Evolutionary conservation across 2,329 filamentous ascomycete species (phyloP), one percentile per base, ranked within the genome.

Genomic region (Aspergillus versicolor): DNA sequence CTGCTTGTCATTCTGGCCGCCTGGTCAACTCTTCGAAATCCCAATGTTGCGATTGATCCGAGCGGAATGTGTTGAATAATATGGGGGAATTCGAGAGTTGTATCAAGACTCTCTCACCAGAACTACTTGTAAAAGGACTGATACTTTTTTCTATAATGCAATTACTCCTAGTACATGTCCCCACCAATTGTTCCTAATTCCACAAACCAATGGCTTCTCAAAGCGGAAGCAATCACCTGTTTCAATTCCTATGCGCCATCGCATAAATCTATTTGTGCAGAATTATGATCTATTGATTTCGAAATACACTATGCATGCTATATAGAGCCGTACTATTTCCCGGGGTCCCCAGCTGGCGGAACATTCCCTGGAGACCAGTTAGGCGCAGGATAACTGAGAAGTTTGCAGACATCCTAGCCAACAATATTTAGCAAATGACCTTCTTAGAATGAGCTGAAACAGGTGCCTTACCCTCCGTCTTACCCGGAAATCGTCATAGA

Each of bases 331-430:
- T 15, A 30, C 12, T 22, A 30, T 9, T 22, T n/a, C 5, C 22
- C 22, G 27, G 27, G 8, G 17, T 9, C 32, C 9, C 24, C 30
- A 21, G 51, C n/a, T 9, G 42, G 34, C 9, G 42, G 22, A 13
- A 27, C 42, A 40, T 46, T 47, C 5, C 17, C 42, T n/a, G 64
- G 66, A 13, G 64, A 64, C 69, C 65, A 73, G 24, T 69, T 57
- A 4, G 72, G 72, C 27, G 73, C 72, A 19, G 71, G 71, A 52
- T 68, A 75, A 51, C 73, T 75, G 30, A 75, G 63, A n/a, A 75
- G 60, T 53, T 64, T 70, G 60, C 70, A 73, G 21, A 72, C 56
- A 48, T 73, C 68, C 69, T 72, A 56, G 6, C 19, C 22, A 24
- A 13, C 12, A 30, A 40, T 60, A 30, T 30, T 30, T 48, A 56